Percentiles rank a stretch among this genome's conserved stretches.
Conservation (phyloP, 768 basidiomycete species). For the Pulveroboletus sp. region DNA sequence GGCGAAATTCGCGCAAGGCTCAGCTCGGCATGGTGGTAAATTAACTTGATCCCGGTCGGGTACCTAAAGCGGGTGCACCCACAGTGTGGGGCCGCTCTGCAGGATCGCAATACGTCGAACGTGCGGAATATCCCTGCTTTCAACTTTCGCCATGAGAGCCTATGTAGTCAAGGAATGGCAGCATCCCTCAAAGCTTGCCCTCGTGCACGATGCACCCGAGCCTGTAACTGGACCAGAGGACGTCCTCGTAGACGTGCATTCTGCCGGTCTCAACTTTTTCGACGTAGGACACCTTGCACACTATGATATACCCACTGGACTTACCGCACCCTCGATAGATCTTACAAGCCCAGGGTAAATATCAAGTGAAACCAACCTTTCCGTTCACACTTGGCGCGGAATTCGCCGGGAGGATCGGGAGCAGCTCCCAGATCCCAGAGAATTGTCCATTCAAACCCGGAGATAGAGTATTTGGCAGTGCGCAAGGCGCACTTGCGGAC, state of each 20-base stretch:
- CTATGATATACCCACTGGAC: constrained; percentile 10
- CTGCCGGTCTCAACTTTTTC: constrained; percentile 78
- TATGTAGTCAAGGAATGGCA: constrained; percentile 70
- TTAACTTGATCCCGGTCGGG: not conserved
- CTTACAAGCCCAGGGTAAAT: constrained; percentile 85
- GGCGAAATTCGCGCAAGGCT: too few relatives aligned
- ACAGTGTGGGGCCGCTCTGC: not conserved
- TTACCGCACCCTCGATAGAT: constrained; percentile 44
- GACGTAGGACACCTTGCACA: constrained; percentile 39
- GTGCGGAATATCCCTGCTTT: not conserved
- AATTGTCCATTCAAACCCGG: constrained; percentile 79
- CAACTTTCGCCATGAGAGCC: constrained; percentile 65
- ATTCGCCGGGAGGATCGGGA: constrained; percentile 76
- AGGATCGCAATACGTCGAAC: not conserved
- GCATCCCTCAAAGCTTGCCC: constrained; percentile 62
- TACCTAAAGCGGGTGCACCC: constrained; percentile 5
- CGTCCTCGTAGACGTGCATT: constrained; percentile 73
- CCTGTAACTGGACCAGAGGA: constrained; percentile 51
- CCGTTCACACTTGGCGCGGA: constrained; percentile 87
- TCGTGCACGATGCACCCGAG: constrained; percentile 54
- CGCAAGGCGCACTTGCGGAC: constrained; percentile 81
- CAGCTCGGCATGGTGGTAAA: not conserved
- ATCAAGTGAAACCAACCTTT: constrained; percentile 78
- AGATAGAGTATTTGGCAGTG: constrained; percentile 84
- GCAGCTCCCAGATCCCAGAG: constrained; percentile 69